A percentile compares a stretch with the other conserved stretches of the same genome.
These are phyloP conservation scores for Vigna angularis DNA, from an alignment of 306 rosid species.

Conservation along the genomic window DNA sequence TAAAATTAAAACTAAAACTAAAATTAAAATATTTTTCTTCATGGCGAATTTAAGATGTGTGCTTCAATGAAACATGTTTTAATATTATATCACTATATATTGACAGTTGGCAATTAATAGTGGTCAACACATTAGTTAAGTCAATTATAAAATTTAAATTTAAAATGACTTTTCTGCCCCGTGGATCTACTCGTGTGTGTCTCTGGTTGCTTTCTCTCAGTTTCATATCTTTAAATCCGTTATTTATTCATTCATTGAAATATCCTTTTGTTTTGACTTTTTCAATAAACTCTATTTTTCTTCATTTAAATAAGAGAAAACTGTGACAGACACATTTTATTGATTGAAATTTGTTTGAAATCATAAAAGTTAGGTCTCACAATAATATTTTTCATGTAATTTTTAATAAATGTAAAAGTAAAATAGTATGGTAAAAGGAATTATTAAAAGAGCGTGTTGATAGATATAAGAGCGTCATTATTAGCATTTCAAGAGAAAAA, in stretches of 20 bases:
- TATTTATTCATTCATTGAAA: not conserved
- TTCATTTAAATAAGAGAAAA: no score
- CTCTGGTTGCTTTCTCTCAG: not conserved
- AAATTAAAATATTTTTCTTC: not conserved
- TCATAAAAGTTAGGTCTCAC: no score
- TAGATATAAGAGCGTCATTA: no score
- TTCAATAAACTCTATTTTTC: no score
- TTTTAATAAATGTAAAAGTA: no score
- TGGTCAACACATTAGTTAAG: not conserved
- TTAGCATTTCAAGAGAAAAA: no score
- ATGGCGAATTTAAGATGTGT: not conserved
- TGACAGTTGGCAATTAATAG: not conserved
- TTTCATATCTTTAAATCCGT: not conserved
- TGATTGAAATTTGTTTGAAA: no score
- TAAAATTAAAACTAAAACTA: not conserved
- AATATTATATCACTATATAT: not conserved
- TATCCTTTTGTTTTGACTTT: no score
- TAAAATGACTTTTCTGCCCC: not conserved
- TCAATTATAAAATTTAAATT: not conserved
- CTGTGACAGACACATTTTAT: no score
- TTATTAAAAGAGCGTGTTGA: no score
- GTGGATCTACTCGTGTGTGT: not conserved
- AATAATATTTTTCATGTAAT: no score
- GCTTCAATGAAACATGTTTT: conserved; percentile 16
- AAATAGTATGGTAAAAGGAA: no score